Evolutionary conservation across 306 rosid species (phyloP), one percentile per base, ranked within the genome.

Genomic region (Cucumis cinereus): DNA sequence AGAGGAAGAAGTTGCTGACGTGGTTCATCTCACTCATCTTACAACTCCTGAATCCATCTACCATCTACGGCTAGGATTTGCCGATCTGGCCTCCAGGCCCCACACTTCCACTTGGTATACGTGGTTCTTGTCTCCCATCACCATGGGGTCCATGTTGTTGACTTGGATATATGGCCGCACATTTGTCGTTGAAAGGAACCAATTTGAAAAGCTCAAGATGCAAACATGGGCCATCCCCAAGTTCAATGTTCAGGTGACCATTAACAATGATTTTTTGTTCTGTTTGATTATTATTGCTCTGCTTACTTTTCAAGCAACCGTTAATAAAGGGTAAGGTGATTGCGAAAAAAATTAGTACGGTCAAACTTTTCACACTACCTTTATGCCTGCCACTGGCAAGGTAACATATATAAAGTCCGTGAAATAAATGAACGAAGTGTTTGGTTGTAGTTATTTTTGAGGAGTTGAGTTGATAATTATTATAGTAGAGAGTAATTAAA

Each of bases 201-300:
- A 14, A 10, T 86, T 79, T 49, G 28, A 71, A 12, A 71, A 56
- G 28, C 77, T 84, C 41, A 84, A 30, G 13, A 36, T 79, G 35
- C 87, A 86, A 8, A 69, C 86, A 30, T 86, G 87, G 90, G 56
- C 58, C 24, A 33, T 86, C 30, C 84, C 87, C 1, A 86, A 76
- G 38, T 86, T 75, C 49, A 81, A 19, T 0, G 30, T 77, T 14
- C 80, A 77, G 73, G 79, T 63, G 14, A 43, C 23, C 10, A 12
- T 12, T 13, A 14, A 4, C 17, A 9, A 7, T 45, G 6, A 69
- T 69, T 22, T 14, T 69, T 0, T 69, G 13, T 66, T 0, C 54
- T 41, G 19, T 66, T 30, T 40, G 8, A 40, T 5, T 38, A 66
- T 40, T 10, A 66, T 10, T 56, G 33, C 7, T 56, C 16, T 22